Evolutionary conservation across 805 yeast species (phyloP).

Genomic region (Metschnikowia proteae): DNA sequence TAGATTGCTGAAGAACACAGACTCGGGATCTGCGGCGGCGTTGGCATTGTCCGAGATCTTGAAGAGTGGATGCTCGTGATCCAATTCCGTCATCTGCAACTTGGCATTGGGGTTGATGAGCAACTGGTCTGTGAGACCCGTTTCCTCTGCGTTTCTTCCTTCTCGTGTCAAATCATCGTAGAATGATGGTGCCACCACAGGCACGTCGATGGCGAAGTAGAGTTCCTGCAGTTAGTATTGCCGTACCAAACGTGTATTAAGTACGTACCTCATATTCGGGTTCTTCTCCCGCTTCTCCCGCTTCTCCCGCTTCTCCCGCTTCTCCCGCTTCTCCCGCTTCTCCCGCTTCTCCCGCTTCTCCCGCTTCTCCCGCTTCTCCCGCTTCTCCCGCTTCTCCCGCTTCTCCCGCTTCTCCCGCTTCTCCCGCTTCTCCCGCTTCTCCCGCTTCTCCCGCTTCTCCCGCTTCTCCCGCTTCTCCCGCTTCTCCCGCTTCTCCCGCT

Average conservation of each 20-base stretch:
- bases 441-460: background rate
- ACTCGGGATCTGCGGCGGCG: constrained; percentile 18
- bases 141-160: constrained; percentile 1
- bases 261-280: constrained; percentile 19
- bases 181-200: constrained; percentile 18
- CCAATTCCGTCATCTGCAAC: constrained; percentile 36
- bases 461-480: constrained; percentile 1
- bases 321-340: background rate
- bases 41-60: constrained; percentile 33
- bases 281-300: background rate
- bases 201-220: constrained; percentile 24
- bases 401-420: constrained; percentile 1
- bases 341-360: constrained; percentile 7
- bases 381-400: constrained; percentile 1
- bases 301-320: background rate
- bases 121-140: constrained; percentile 19
- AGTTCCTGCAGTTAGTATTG: constrained; percentile 21
- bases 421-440: background rate
- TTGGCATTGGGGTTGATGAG: constrained; percentile 40
- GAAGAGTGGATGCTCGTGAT: constrained; percentile 31
- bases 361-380: constrained; percentile 1
- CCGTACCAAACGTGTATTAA: background rate
- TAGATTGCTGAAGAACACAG: constrained; percentile 23
- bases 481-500: constrained; percentile 1
- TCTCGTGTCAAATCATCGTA: constrained; percentile 14